Percentiles rank a stretch among this genome's conserved stretches.
Conservation (phyloP, 2,329 filamentous ascomycete species). For the Lasiodiplodia gonubiensis region DNA sequence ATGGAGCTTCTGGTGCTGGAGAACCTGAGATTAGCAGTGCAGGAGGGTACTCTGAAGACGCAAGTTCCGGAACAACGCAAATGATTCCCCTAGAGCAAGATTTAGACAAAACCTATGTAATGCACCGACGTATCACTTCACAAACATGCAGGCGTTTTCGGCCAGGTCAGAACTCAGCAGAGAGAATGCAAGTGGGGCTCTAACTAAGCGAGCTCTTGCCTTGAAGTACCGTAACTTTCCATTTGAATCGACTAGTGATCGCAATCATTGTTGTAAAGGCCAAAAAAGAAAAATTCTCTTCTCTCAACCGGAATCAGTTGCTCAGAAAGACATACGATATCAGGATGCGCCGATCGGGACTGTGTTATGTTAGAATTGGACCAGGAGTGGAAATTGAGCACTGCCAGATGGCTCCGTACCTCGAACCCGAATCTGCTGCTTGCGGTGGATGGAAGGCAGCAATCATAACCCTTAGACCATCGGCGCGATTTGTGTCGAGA, state of each 20-base stretch:
- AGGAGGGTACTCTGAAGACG: slow-evolving; percentile 64
- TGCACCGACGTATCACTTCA: not conserved
- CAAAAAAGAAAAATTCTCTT: not conserved
- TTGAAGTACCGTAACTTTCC: too few relatives aligned
- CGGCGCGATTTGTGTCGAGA: not conserved
- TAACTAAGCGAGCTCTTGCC: not conserved
- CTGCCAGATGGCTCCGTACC: not conserved
- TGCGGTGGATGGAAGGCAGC: slow-evolving; percentile 4
- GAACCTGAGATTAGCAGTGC: slow-evolving; percentile 62
- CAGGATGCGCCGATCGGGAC: slow-evolving; percentile 2
- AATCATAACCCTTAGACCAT: slow-evolving; percentile 1
- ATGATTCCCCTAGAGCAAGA: slow-evolving; percentile 22
- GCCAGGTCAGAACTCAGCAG: not conserved
- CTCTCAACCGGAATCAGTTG: too few relatives aligned
- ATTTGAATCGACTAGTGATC: too few relatives aligned
- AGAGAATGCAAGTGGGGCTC: not conserved
- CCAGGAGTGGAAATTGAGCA: not conserved
- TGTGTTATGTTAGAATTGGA: not conserved
- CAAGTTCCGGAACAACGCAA: slow-evolving; percentile 65
- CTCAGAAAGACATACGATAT: not conserved
- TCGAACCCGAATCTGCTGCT: slow-evolving; percentile 16
- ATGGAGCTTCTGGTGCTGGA: slow-evolving; percentile 66
- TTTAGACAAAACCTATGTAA: not conserved
- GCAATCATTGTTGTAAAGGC: not conserved
- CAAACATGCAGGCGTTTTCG: not conserved